phyloP scores from a whole-genome alignment of 176 grass and related monocot genomes.

The Oryza punctata region DNA sequence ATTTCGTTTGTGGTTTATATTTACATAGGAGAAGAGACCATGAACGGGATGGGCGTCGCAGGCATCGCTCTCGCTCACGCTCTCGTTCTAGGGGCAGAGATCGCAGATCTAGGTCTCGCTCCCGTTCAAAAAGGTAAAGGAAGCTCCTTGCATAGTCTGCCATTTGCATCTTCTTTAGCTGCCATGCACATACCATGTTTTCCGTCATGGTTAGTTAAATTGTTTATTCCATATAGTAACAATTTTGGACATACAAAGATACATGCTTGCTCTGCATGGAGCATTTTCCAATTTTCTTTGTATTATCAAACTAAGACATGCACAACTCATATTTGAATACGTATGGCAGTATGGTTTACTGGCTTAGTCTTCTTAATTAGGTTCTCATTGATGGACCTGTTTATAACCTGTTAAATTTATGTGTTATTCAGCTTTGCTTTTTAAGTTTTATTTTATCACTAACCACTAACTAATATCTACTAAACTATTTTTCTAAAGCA shows the following conservation, averaged over 20 bases:
- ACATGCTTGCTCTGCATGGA: neutral
- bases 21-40: conserved; percentile 68
- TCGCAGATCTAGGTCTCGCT: conserved; percentile 63
- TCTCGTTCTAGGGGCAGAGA: conserved; percentile 79
- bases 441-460: conserved; percentile 24
- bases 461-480: conserved; percentile 1
- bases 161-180: conserved; percentile 21
- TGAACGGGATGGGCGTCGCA: conserved; percentile 71
- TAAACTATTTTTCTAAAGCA: conserved; percentile 38
- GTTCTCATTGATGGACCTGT: neutral
- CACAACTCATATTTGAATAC: conserved; percentile 18
- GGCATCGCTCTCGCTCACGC: conserved; percentile 48
- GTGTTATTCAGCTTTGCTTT: conserved; percentile 26
- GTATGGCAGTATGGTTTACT: neutral
- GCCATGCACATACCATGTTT: neutral
- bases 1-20: conserved; percentile 16
- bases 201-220: conserved; percentile 1
- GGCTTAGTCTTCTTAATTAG: neutral
- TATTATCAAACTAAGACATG: conserved; percentile 7
- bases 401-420: conserved; percentile 8
- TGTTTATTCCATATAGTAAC: conserved; percentile 2
- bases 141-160: neutral
- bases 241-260: conserved; percentile 18
- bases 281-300: neutral
- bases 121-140: conserved; percentile 73